phyloP scores from a whole-genome alignment of 352 stramenopile genomes.

The Phytophthora meadii region DNA sequence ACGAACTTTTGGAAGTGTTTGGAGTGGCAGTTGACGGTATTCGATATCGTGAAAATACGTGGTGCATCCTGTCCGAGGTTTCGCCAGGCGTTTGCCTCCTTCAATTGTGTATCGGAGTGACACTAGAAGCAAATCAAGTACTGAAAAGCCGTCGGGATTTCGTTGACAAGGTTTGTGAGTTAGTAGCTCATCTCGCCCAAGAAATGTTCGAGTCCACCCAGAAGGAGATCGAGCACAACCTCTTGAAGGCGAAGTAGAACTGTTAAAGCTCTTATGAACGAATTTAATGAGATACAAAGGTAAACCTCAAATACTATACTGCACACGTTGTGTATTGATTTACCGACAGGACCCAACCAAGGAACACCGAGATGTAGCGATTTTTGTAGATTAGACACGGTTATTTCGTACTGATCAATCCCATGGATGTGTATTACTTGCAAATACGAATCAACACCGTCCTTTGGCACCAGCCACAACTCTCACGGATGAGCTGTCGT shows the following conservation, averaged over 20 bases:
- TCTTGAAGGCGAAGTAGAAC: not conserved
- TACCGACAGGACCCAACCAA: not conserved
- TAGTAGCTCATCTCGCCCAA: not conserved
- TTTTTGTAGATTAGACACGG: not conserved
- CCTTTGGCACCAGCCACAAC: not conserved
- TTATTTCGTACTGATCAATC: not conserved
- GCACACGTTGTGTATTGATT: too few species aligned
- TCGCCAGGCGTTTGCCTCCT: conserved; percentile 1
- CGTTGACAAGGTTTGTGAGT: not conserved
- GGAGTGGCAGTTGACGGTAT: conserved; percentile 3
- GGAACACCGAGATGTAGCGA: not conserved
- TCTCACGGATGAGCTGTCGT: conserved; percentile 9
- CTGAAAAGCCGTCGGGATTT: not conserved
- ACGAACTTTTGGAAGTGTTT: not conserved
- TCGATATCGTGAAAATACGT: not conserved
- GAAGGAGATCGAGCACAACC: not conserved
- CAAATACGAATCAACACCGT: not conserved
- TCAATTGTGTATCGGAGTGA: not conserved
- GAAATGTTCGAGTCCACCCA: not conserved
- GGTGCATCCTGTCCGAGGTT: not conserved
- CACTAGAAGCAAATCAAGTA: not conserved
- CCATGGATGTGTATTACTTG: not conserved
- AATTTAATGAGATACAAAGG: too few species aligned
- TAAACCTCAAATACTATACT: too few species aligned
- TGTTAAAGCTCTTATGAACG: not conserved